A percentile compares a stretch with the other conserved stretches of the same genome.
Evolutionary conservation across 2,329 filamentous ascomycete genomes (phyloP).

Genomic region (Claviceps maximensis): DNA sequence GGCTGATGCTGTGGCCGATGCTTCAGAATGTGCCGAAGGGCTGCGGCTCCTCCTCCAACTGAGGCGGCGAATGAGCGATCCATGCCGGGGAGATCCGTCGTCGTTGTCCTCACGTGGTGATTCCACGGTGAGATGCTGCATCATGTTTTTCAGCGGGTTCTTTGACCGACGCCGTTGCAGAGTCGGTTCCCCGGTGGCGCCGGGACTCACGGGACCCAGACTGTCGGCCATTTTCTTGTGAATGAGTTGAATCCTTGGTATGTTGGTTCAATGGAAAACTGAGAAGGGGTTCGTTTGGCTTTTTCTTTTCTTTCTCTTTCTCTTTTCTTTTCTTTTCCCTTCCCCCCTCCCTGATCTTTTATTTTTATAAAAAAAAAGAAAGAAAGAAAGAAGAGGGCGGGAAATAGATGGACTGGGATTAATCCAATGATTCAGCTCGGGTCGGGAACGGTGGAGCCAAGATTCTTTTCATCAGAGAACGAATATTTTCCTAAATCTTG

Average conservation of each 20-base stretch:
- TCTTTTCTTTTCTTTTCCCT: no score
- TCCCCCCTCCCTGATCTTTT: no score
- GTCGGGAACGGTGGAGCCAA: background rate
- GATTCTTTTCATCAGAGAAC: background rate
- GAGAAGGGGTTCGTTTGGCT: background rate
- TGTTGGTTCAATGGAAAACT: background rate
- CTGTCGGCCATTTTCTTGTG: slow-evolving; percentile 14
- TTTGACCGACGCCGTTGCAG: slow-evolving; percentile 20
- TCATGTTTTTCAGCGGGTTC: slow-evolving; percentile 24
- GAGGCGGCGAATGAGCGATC: slow-evolving; percentile 22
- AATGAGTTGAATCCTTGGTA: background rate
- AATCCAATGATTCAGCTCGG: background rate
- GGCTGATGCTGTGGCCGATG: slow-evolving; percentile 7
- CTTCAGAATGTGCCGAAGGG: slow-evolving; percentile 21
- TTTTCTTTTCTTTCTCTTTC: background rate
- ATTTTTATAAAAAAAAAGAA: no score
- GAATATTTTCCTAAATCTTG: background rate
- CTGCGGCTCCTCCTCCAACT: slow-evolving; percentile 24
- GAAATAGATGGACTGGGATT: background rate
- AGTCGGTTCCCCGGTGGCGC: slow-evolving; percentile 12
- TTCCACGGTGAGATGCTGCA: slow-evolving; percentile 25
- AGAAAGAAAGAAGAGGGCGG: background rate
- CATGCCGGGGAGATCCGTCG: slow-evolving; percentile 15
- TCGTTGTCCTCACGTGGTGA: slow-evolving; percentile 16
- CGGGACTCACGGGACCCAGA: slow-evolving; percentile 13